Base-by-base conservation (phyloP, 1,284 basidiomycete genomes). In the Waitea zeae region DNA sequence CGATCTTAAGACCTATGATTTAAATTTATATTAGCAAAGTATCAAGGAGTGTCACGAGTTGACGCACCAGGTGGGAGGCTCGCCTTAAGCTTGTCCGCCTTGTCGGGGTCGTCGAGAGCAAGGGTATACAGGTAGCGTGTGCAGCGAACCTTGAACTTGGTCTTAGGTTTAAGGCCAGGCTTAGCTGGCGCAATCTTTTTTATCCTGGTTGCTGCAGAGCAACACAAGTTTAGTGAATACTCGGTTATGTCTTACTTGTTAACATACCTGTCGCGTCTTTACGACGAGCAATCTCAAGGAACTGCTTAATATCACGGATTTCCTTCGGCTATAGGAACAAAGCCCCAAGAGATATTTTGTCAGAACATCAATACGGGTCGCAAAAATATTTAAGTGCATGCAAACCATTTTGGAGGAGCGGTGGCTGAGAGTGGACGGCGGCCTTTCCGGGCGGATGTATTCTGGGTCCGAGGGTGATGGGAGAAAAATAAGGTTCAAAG, bases 91-190 rank as follows among this genome's bases (percentile, higher is more conserved):
- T 97, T 99, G 58, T 95, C 89, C 33, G 95, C 95, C 74, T 97
- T 97, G 62, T 96, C 90, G 51, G 83, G 73, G 64, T 98, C 95
- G 55, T 92, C 80, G 53, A 98, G 64, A 44, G 80, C 76, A 47
- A 98, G 76, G 20, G 95, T 98, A 80, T 99, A 98, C 45, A 98
- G 82, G 67, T 93, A 96, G 54, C 83, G 74, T 43, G 86, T 84
- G 69, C 92, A 96, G 59, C 93, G 78, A 56, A 99, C 77, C 75
- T 98, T 98, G 79, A 98, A 97, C 68, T 98, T 97, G 58, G 86
- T 93, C 61, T 80, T 71, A 44, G 69, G 68, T 65, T 84, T 87
- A 54, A 69, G 77, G 41, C 70, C 72, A 40, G 70, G 58, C 38
- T 64, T 64, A 57, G 66, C 70, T 30, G 78, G 67, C 41, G 71